phyloP scores from a whole-genome alignment of 139 green algal species.

The Coccomyxa sp. region DNA sequence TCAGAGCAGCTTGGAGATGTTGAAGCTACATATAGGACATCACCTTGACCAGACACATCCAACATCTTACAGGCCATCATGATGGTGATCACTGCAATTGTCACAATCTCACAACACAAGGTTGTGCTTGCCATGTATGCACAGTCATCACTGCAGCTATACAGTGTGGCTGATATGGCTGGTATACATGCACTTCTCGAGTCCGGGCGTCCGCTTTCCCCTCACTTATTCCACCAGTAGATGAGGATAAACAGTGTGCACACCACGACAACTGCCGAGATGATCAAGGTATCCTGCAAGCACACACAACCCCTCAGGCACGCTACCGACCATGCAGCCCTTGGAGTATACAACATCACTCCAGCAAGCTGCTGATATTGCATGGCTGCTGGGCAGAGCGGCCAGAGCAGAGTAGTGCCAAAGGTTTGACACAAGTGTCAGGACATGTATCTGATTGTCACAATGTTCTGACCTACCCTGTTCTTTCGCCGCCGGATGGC shows the following conservation, averaged over 20 bases:
- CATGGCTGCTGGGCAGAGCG: background rate
- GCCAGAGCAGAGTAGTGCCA: background rate
- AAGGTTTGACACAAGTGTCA: background rate
- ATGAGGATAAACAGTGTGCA: conserved; percentile 85
- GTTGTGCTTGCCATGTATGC: no score
- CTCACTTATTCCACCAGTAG: conserved; percentile 74
- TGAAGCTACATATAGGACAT: no score
- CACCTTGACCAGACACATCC: no score
- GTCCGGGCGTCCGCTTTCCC: no score
- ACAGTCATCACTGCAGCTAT: no score
- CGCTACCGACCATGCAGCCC: background rate
- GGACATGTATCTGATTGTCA: background rate
- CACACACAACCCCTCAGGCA: background rate
- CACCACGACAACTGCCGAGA: conserved; percentile 69
- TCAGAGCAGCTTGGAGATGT: no score
- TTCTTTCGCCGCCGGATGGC: conserved; percentile 77
- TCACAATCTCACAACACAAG: no score
- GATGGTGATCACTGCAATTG: no score
- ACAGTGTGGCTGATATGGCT: no score
- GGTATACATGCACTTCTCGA: no score
- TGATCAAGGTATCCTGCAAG: conserved; percentile 82
- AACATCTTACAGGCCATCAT: no score
- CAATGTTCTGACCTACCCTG: conserved; percentile 29
- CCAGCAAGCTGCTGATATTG: background rate
- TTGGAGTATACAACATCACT: background rate